Evolutionary conservation across 2,329 filamentous ascomycete genomes (phyloP).

Genomic region (Nothopassalora personata): DNA sequence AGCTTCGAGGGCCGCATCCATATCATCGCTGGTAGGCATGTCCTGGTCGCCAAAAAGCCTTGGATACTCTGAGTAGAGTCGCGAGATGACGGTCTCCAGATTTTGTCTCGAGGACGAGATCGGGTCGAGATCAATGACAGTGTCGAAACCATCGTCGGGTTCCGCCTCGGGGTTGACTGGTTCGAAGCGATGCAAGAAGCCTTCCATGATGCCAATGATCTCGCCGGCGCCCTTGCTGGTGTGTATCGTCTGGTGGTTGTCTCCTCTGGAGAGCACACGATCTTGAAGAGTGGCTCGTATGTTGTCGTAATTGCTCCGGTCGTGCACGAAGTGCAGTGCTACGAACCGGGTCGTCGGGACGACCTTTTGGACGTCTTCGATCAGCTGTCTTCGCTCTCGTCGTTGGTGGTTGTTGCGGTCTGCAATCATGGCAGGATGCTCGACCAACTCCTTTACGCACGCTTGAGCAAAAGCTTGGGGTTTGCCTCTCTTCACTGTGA

Average conservation of each 20-base stretch:
- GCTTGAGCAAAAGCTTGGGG: constrained; percentile 71
- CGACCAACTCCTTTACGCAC: constrained; percentile 59
- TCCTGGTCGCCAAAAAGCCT: constrained; percentile 58
- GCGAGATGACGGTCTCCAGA: constrained; percentile 69
- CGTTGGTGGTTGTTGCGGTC: constrained; percentile 91
- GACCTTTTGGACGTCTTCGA: constrained; percentile 65
- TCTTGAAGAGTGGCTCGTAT: constrained; percentile 71
- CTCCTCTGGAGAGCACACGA: constrained; percentile 76
- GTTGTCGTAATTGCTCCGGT: constrained; percentile 58
- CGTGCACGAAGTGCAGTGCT: constrained; percentile 82
- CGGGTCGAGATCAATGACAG: constrained; percentile 79
- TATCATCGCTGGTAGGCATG: constrained; percentile 64
- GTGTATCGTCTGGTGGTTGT: constrained; percentile 97
- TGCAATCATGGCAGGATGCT: constrained; percentile 70
- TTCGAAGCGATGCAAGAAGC: constrained; percentile 83
- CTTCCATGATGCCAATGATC: constrained; percentile 88
- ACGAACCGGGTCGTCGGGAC: constrained; percentile 66
- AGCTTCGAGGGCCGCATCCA: constrained; percentile 72
- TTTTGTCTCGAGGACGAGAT: constrained; percentile 73
- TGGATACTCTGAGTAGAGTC: constrained; percentile 72
- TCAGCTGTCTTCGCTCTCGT: constrained; percentile 81
- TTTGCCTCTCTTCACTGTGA: constrained; percentile 67
- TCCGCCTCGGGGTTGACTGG: constrained; percentile 58
- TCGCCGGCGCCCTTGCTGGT: constrained; percentile 68
- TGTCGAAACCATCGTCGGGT: constrained; percentile 81